Evolutionary conservation across 2,329 filamentous ascomycete species (phyloP), one percentile per base, ranked within the genome.

Genomic region (Alternaria panax): DNA sequence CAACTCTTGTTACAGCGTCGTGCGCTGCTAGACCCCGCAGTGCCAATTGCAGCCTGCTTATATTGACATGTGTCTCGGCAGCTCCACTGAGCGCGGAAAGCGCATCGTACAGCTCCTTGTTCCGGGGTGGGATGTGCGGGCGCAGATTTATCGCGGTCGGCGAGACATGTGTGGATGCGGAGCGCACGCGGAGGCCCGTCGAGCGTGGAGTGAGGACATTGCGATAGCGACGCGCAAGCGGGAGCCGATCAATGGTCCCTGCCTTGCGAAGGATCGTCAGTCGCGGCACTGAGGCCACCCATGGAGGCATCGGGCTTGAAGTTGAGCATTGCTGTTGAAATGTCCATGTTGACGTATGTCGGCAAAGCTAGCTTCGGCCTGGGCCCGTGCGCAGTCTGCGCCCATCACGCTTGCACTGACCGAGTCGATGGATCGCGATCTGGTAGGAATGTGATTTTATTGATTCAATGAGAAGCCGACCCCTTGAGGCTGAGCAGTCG

Each of bases 41-140:
- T 12, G 90, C 91, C 67, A 94, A 84, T 75, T 92, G 89, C 45
- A 93, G 74, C 55, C 89, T 84, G 28, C 90, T 87, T n/a, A 89
- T 83, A 70, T 90, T 90, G 53, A 91, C 83, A 67, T 88, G 84
- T 58, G 83, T 85, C 24, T 86, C 83, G 2, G 87, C 87, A 48
- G 86, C 80, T 51, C 84, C 85, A 68, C 90, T 84, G 3, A 94
- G 81, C 22, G 86, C 83, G 2, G 83, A 75, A 0, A 93, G 80
- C 2, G 86, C 81, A 42, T 83, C 78, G 62, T 89, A 83, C 5
- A 92, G 84, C 65, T 90, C 84, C 55, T 79, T 78, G 63, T 85
- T 82, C 22, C 75, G 75, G n/a, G 80, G 67, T 0, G 86, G 85
- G 2, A 88, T 82, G 25, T 82, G 82, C 30, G 81, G 81, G 7